Evolutionary conservation across 768 basidiomycete species (phyloP).

Genomic region (Suillus decipiens): DNA sequence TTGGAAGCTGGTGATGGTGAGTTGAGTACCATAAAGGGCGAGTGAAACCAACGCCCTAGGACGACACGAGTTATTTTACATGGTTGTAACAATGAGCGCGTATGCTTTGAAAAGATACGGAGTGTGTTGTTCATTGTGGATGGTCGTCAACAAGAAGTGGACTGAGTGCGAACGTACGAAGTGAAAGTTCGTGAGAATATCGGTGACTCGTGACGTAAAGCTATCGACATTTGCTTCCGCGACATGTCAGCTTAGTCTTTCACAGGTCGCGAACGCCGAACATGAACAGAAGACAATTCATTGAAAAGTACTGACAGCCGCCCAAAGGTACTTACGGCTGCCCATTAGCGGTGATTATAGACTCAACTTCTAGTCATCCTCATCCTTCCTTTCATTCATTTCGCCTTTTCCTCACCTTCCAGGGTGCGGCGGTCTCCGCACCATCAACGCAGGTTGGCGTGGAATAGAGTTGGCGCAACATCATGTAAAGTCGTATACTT

Average conservation of each 20-base stretch:
- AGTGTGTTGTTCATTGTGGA: slow-evolving; percentile 20
- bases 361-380: neutral
- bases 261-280: neutral
- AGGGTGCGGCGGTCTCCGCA: neutral
- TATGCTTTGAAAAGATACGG: slow-evolving; percentile 7
- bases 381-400: neutral
- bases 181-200: slow-evolving; percentile 25
- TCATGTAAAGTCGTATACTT: neutral
- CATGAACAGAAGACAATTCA: neutral
- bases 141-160: slow-evolving; percentile 19
- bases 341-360: neutral
- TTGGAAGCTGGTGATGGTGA: slow-evolving; percentile 36
- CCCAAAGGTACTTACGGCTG: neutral
- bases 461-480: neutral
- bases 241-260: neutral
- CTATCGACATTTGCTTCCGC: neutral
- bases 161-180: slow-evolving; percentile 1
- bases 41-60: slow-evolving; percentile 57
- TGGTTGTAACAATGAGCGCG: slow-evolving; percentile 13
- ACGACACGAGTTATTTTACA: neutral
- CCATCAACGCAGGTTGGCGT: neutral
- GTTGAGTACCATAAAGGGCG: slow-evolving; percentile 59
- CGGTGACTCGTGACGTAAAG: slow-evolving; percentile 31
- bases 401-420: neutral
- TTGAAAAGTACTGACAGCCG: neutral